Percentiles rank a stretch among this genome's conserved stretches.
Evolutionary conservation across 2,329 filamentous ascomycete species (phyloP).

Genomic region (Xylaria sp.): DNA sequence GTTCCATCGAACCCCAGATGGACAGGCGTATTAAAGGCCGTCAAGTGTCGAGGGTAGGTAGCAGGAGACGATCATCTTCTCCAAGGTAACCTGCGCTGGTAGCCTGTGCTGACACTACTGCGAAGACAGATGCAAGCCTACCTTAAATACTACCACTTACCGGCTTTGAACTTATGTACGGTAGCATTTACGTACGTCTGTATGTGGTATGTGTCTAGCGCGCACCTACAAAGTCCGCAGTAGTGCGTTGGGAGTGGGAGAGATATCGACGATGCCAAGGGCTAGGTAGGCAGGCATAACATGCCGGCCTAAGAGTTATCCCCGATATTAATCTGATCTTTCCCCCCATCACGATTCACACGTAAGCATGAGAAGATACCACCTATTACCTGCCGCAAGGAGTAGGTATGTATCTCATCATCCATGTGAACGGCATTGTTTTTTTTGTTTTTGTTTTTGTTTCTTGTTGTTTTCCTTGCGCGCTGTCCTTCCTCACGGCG

Average conservation of each 20-base stretch:
- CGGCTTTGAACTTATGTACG: background rate
- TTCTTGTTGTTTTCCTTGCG: background rate
- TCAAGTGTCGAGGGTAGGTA: background rate
- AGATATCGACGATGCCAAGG: background rate
- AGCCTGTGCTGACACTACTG: background rate
- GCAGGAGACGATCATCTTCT: background rate
- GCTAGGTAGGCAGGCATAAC: background rate
- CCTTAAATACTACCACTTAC: background rate
- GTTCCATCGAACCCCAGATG: too few species aligned
- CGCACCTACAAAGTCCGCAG: background rate
- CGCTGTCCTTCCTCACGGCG: background rate
- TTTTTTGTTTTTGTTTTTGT: background rate
- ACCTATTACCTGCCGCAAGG: too few species aligned
- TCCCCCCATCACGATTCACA: background rate
- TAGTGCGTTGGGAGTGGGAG: background rate
- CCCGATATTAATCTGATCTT: constrained; percentile 1
- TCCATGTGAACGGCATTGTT: too few species aligned
- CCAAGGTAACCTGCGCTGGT: background rate
- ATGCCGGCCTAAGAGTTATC: background rate
- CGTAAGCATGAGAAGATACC: background rate
- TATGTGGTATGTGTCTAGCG: background rate
- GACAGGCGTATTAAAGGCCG: background rate
- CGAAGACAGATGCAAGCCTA: background rate
- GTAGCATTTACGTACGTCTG: background rate
- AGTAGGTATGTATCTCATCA: too few species aligned